Evolutionary conservation across 2,329 filamentous ascomycete species (phyloP).

Genomic region (Ophiosphaerella narmari): DNA sequence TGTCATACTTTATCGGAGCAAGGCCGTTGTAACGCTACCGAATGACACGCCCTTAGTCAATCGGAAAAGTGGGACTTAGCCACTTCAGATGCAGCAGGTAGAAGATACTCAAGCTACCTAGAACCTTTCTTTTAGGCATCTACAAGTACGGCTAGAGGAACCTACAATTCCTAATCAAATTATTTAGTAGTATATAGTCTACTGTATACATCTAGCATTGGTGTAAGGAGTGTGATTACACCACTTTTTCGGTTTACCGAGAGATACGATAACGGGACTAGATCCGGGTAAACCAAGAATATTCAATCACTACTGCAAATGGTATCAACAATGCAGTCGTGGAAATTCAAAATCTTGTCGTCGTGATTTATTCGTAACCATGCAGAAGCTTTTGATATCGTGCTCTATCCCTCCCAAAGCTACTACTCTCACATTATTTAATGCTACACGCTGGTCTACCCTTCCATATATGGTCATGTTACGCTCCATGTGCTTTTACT

Average conservation of each 20-base stretch:
- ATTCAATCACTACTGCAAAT: not conserved
- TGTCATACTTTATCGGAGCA: not conserved
- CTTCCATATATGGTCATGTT: not conserved
- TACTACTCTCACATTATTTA: conserved; percentile 2
- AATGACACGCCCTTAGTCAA: too few species aligned
- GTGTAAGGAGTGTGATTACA: too few species aligned
- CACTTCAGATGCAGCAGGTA: too few species aligned
- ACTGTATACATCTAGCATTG: too few species aligned
- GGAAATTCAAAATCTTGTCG: not conserved
- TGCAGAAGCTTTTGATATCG: conserved; percentile 12
- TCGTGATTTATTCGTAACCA: conserved; percentile 11
- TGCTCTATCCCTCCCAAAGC: conserved; percentile 5
- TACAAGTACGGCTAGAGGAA: too few species aligned
- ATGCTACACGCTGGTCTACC: not conserved
- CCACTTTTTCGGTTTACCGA: too few species aligned
- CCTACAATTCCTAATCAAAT: too few species aligned
- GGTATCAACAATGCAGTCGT: not conserved
- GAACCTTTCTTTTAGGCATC: too few species aligned
- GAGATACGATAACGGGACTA: conserved; percentile 6
- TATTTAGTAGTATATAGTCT: too few species aligned
- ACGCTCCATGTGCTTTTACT: not conserved
- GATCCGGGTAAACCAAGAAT: conserved; percentile 11
- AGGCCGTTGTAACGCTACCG: not conserved
- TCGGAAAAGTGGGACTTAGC: too few species aligned
- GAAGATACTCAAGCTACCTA: too few species aligned